These are phyloP conservation scores for Lagenidium sp. DNA, from an alignment of 352 stramenopile species.

Conservation along the genomic window DNA sequence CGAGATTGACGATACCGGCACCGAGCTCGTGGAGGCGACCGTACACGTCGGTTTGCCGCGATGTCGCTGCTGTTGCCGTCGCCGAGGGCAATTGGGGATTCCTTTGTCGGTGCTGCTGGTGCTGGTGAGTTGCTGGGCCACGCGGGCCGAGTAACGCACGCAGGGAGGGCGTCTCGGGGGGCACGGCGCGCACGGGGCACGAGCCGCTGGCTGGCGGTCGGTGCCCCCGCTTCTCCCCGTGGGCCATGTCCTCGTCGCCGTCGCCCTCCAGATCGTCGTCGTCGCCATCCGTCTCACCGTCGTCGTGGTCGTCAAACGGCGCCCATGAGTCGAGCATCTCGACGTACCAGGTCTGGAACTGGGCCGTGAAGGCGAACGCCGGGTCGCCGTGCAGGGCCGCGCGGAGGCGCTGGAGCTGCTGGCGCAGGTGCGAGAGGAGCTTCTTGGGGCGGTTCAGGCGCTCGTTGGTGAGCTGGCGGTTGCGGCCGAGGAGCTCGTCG, in stretches of 20 bases:
- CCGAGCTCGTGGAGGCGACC: slow-evolving; percentile 1
- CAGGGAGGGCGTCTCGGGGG: too few species aligned
- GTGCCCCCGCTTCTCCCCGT: not conserved
- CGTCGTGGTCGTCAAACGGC: slow-evolving; percentile 1
- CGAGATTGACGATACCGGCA: slow-evolving; percentile 16
- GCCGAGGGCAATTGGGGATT: not conserved
- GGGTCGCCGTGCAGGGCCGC: slow-evolving; percentile 23
- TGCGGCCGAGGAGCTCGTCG: slow-evolving; percentile 22
- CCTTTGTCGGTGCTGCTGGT: not conserved
- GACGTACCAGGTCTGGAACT: slow-evolving; percentile 42
- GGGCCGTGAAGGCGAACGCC: slow-evolving; percentile 37
- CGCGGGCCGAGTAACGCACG: not conserved
- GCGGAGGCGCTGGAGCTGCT: slow-evolving; percentile 14
- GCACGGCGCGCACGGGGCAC: not conserved
- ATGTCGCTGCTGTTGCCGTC: too few species aligned
- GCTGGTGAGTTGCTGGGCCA: not conserved
- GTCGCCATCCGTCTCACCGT: not conserved
- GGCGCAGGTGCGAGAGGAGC: slow-evolving; percentile 36
- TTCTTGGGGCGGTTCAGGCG: slow-evolving; percentile 52
- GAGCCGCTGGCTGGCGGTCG: not conserved
- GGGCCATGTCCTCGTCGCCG: slow-evolving; percentile 1
- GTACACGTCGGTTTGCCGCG: too few species aligned
- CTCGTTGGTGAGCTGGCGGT: slow-evolving; percentile 29
- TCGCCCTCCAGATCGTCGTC: slow-evolving; percentile 3
- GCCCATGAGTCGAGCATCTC: not conserved